Evolutionary conservation across 2,329 filamentous ascomycete species (phyloP), one percentile per base, ranked within the genome.

Genomic region (Pseudocercospora eumusae): DNA sequence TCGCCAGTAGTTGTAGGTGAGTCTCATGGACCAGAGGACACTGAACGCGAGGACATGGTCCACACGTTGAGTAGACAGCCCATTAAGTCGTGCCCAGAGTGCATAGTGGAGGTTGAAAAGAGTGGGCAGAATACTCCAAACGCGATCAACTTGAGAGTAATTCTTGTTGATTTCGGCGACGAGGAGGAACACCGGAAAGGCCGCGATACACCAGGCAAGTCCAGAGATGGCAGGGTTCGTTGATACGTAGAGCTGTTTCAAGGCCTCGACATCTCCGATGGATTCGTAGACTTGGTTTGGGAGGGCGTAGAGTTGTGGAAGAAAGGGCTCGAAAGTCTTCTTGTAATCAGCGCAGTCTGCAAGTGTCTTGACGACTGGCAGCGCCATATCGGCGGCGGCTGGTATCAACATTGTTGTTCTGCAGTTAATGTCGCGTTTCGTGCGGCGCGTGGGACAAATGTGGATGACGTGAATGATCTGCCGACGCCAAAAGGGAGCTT

Each of bases 1-100:
- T 62, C 95, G 89, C 88, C 90, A 96, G 79, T 97, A 99, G 78
- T 99, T 99, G 82, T 86, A 98, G 2, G 93, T 98, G 77, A 99
- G 80, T 10, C 95, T 63, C 13, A 69, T 53, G 20, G 70, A 72
- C 95, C 95, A 99, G 8, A 93, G 69, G 0, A 84, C 77, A 56
- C 87, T 89, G 69, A 91, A 87, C 1, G 87, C 78, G 61, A 92
- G 81, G 31, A 93, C 81, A 44, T 89, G 86, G 71, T 96, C 88
- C 47, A 97, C 75, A 54, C 88, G 85, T 59, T 84, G 80, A 13
- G 89, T 89, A 5, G 88, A 84, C 0, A 96, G 73, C 1, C 88
- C 89, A 47, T 87, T 84, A 65, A 93, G 71, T 69, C 90, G 88
- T 44, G 92, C 89, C 88, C 93, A 99, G n/a, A 87, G 70, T 40